Base-by-base conservation (phyloP, 1,284 basidiomycete genomes). In the Boletus smithii region DNA sequence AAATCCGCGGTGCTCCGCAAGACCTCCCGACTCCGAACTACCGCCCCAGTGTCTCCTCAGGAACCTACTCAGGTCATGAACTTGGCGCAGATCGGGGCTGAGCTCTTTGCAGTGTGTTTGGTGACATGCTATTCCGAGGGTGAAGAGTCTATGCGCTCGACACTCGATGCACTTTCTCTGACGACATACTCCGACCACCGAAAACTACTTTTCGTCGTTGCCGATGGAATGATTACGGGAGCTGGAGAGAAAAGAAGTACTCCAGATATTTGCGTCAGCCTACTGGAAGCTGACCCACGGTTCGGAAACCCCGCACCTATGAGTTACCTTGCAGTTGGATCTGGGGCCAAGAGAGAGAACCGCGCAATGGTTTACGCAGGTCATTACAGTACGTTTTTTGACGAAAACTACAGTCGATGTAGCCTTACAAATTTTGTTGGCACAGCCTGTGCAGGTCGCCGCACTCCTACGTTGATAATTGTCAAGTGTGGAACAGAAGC, bases 161-260 rank as follows among this genome's bases (percentile, higher is more conserved):
- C 97, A 0, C 78, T 98, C 48, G 94, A 98, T 66, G 91, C 92
- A 6, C 93, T 99, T 49, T 91, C 93, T 0, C 72, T 72, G 34
- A 97, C 95, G 1, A 86, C 81, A 4, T 99, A 98, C 69, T 91
- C 92, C 8, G 95, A 98, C 69, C 74, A 80, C 31, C 78, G 95
- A 47, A 99, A 99, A 68, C 75, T 99, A 17, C 70, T 99, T 33
- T 97, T 97, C 66, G 77, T 99, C 48, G 87, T 99, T 8, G 95
- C 95, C 30, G 97, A 99, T 68, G 97, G 97, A 5, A 98, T 99
- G 92, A 94, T 99, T 56, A 99, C 95, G 0, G 97, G 97, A 41
- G 86, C 86, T 4, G 97, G 97, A 44, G 95, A 99, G 74, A 91
- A 93, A 68, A 77, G 77, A 62, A 94, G 90, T 56, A 99, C 95